Base-by-base conservation (phyloP, 768 basidiomycete species). In the Tylopilus vinaceipallidus region DNA sequence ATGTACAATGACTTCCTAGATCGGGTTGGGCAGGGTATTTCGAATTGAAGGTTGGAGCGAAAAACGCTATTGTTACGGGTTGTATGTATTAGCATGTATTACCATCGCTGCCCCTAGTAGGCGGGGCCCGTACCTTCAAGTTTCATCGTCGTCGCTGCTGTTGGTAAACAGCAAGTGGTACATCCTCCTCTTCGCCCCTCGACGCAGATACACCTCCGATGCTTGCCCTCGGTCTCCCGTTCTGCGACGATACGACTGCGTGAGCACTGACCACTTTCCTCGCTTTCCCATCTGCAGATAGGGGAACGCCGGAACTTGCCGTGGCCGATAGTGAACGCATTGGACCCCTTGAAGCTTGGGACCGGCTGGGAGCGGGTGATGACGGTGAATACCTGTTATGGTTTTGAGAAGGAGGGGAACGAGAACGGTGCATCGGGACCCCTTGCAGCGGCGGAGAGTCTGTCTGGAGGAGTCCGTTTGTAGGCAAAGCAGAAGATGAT, bases 141-240 rank as follows among this genome's bases (percentile, higher is more conserved):
- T 22, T 52, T 64, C 43, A 63, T 75, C 68, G 81, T 61, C 82
- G 75, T 58, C 80, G 83, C 62, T 84, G 87, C 61, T 86, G 86
- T 66, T 90, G 87, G 76, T 82, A 90, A 48, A 88, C 67, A 17
- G 90, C 88, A 41, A 92, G 72, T 17, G 89, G 89, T 33, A 89
- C 71, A 61, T 91, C 89, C 62, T 91, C 89, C 60, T 91, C 88
- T 61, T 88, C 86, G 23, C 68, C 56, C 42, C 63, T 67, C 12
- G 62, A 50, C 27, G 59, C 33, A 19, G 58, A 49, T n/a, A 68
- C 65, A 45, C 77, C 73, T 32, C 60, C 65, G 8, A 54, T 23
- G 43, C 72, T 70, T 24, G 73, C 71, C 58, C 73, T 72, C 34
- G 75, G 74, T 54, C 75, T 72, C 50, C 67, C 71, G 46, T 72